Conservation (phyloP, 1,139 yeast genomes). For the Petasospora rhodanensis region DNA sequence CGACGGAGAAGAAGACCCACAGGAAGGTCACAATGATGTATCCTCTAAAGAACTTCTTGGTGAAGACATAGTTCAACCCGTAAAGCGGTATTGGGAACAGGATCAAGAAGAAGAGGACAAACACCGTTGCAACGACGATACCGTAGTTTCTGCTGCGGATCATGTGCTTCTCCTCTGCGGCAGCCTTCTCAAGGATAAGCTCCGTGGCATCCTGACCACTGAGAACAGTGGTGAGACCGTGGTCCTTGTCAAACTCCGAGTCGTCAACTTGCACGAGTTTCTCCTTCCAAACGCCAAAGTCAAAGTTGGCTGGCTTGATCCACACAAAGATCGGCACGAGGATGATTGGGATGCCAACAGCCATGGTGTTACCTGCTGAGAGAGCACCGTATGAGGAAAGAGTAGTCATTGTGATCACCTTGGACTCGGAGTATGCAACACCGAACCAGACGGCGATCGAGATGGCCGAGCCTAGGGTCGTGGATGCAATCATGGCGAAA, state of each 20-base stretch:
- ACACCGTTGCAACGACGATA: background rate
- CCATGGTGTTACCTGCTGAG: conserved; percentile 33
- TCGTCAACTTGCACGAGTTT: conserved; percentile 24
- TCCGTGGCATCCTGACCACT: conserved; percentile 32
- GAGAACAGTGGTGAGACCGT: conserved; percentile 26
- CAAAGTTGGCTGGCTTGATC: conserved; percentile 30
- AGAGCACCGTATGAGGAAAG: conserved; percentile 31
- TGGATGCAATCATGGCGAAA: conserved; percentile 1
- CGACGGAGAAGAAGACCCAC: conserved; percentile 34
- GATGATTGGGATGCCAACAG: conserved; percentile 27
- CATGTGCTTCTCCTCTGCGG: too few species aligned
- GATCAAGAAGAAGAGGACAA: conserved; percentile 22
- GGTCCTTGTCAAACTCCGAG: conserved; percentile 24
- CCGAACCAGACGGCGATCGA: conserved; percentile 34
- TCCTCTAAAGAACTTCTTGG: conserved; percentile 33
- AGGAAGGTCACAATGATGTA: conserved; percentile 36
- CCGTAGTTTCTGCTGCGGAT: conserved; percentile 18
- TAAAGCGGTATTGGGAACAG: conserved; percentile 33
- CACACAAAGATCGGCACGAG: conserved; percentile 31
- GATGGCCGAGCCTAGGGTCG: conserved; percentile 18
- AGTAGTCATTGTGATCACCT: conserved; percentile 23
- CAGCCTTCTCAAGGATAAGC: conserved; percentile 15
- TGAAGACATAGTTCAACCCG: conserved; percentile 31
- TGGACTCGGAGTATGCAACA: conserved; percentile 24
- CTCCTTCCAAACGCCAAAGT: conserved; percentile 30